phyloP scores from a whole-genome alignment of 2,329 filamentous ascomycete species.

The Cordyceps tenuipes region DNA sequence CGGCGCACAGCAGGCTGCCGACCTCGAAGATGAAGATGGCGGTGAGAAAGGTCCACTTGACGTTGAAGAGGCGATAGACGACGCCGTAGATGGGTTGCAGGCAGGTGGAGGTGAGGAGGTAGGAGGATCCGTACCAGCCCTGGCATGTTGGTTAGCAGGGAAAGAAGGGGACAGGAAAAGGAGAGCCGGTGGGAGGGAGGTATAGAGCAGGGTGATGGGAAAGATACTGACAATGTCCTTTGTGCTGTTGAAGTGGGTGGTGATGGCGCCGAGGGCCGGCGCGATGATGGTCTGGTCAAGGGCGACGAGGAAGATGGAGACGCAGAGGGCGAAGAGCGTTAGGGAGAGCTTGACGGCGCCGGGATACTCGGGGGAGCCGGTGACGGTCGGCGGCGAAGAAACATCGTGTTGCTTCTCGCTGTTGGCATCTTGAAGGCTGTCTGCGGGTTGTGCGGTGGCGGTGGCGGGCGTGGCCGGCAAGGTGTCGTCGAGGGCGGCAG shows the following conservation, averaged over 20 bases:
- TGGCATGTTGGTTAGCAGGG: slow-evolving; percentile 13
- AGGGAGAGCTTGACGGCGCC: slow-evolving; percentile 30
- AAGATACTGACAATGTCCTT: slow-evolving; percentile 33
- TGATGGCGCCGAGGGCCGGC: slow-evolving; percentile 45
- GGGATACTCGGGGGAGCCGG: slow-evolving; percentile 26
- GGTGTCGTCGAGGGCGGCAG: slow-evolving; percentile 3
- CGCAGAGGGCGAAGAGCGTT: slow-evolving; percentile 35
- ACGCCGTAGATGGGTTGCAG: slow-evolving; percentile 42
- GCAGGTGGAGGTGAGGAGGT: slow-evolving; percentile 40
- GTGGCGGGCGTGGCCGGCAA: background rate
- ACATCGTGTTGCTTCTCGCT: slow-evolving; percentile 4
- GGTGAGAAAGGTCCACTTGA: slow-evolving; percentile 37
- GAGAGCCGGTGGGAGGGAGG: no score
- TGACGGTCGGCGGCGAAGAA: background rate
- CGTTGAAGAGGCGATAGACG: slow-evolving; percentile 41
- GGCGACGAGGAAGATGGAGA: slow-evolving; percentile 41
- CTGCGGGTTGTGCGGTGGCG: background rate
- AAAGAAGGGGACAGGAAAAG: slow-evolving; percentile 16
- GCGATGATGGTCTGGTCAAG: slow-evolving; percentile 45
- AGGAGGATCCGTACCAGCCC: slow-evolving; percentile 44
- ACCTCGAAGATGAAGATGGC: slow-evolving; percentile 36
- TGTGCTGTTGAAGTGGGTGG: slow-evolving; percentile 33
- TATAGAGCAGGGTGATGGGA: no score
- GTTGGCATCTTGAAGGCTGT: background rate
- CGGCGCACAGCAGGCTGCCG: slow-evolving; percentile 35